Evolutionary conservation across 805 yeast genomes (phyloP), one percentile per base, ranked within the genome.

Genomic region (Monosporozyma yasuniensis): DNA sequence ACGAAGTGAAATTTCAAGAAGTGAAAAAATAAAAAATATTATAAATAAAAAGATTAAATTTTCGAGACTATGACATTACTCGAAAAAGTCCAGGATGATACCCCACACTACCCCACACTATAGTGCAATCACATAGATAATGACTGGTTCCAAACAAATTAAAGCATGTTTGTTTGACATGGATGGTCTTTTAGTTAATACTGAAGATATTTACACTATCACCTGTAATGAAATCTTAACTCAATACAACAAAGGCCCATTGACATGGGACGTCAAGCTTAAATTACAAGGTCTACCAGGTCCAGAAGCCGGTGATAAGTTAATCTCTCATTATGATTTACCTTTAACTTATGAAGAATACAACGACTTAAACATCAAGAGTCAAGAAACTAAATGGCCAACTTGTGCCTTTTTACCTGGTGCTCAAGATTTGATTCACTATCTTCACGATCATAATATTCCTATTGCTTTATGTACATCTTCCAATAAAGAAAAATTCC

Each of bases 381-480:
- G 73, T 30, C 97, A 71, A 52, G 60, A 61, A 30, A 47, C 48
- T 4, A 72, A 70, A 52, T 93, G 97, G 96, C 72, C 74, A 14
- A 71, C 71, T 3, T 74, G 85, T 46, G 60, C 71, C 35, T 84
- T 85, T 61, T 67, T 93, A 58, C 96, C 96, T 1, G 99, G 99
- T 7, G 96, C 96, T 0, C 61, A 73, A 50, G 89, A 84, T 54
- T 69, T 93, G 47, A 63, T 93, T 28, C 55, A 72, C 46, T 67
- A 78, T 52, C 71, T 90, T 53, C 64, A 77, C 43, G 63, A 64
- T 1, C 71, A 72, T 10, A 65, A 72, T 1, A 66, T 91, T 25
- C 97, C 98, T 6, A 77, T 90, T 55, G 97, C 95, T 1, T 73
- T 93, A 47, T 96, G 97, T 12, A 90, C 98, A 2, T 86, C 96